A percentile compares a stretch with the other conserved stretches of the same genome.
Conservation (phyloP, 1,284 basidiomycete genomes). For the Erythrobasidium hasegawianum region DNA sequence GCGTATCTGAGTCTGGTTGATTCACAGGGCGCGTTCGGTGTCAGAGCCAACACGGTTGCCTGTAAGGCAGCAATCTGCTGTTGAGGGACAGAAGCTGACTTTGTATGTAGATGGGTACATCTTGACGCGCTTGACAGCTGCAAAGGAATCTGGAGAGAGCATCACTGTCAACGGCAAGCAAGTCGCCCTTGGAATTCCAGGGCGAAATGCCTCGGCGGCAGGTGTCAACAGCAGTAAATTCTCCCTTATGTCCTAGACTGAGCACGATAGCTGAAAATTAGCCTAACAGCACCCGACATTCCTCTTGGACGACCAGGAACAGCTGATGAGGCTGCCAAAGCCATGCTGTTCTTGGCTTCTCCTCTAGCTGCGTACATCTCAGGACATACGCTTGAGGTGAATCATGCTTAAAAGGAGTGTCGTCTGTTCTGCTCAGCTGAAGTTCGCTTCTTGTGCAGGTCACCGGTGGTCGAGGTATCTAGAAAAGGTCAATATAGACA, state of each 20-base stretch:
- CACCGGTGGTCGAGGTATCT: constrained; percentile 31
- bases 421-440: too few relatives aligned
- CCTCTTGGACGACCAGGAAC: constrained; percentile 71
- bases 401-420: too few relatives aligned
- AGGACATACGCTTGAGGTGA: constrained; percentile 73
- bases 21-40: constrained; percentile 57
- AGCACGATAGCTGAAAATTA: constrained; percentile 51
- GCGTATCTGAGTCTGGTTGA: neutral
- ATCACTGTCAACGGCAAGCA: constrained; percentile 80
- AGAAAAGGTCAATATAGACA: neutral
- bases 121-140: constrained; percentile 39
- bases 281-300: constrained; percentile 56
- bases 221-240: constrained; percentile 27
- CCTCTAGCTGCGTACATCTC: constrained; percentile 73
- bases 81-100: too few relatives aligned
- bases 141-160: constrained; percentile 61
- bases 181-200: constrained; percentile 73
- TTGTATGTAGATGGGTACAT: constrained; percentile 37
- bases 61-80: constrained; percentile 59
- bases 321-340: constrained; percentile 69
- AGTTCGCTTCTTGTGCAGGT: too few relatives aligned
- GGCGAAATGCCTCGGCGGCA: constrained; percentile 46
- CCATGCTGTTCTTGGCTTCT: constrained; percentile 52
- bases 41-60: constrained; percentile 74
- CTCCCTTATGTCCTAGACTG: too few relatives aligned